A percentile compares a stretch with the other conserved stretches of the same genome.
Conservation (phyloP, 805 yeast genomes). For the Kluyveromyces starmeri region DNA sequence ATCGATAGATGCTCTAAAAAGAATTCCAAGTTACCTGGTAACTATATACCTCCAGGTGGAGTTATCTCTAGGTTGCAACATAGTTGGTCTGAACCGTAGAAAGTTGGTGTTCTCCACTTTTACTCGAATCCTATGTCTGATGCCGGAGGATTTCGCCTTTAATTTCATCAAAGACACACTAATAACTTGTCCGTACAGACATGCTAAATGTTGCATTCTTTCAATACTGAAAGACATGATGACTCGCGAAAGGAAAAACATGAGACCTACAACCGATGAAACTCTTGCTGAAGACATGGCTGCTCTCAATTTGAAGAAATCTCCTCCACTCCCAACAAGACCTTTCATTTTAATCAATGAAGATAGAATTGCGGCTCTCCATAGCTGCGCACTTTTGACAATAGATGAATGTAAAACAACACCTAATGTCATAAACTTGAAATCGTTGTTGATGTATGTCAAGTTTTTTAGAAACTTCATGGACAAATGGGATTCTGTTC, state of each 20-base stretch:
- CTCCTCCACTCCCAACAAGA: slow-evolving; percentile 30
- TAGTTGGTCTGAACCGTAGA: slow-evolving; percentile 32
- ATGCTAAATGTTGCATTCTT: slow-evolving; percentile 50
- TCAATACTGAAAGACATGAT: slow-evolving; percentile 64
- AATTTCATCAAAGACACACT: slow-evolving; percentile 57
- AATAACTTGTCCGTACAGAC: slow-evolving; percentile 54
- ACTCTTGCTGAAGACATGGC: slow-evolving; percentile 4
- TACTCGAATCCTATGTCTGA: slow-evolving; percentile 49
- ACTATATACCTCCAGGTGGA: slow-evolving; percentile 35
- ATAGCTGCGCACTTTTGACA: slow-evolving; percentile 33
- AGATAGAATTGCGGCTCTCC: slow-evolving; percentile 35
- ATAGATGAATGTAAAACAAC: slow-evolving; percentile 24
- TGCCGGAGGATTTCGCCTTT: slow-evolving; percentile 50
- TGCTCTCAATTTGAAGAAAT: slow-evolving; percentile 2
- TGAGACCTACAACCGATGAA: slow-evolving; percentile 12
- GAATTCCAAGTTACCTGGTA: slow-evolving; percentile 29
- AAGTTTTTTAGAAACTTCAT: slow-evolving; percentile 41
- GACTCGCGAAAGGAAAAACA: slow-evolving; percentile 17
- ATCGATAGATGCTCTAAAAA: slow-evolving; percentile 10
- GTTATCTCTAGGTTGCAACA: slow-evolving; percentile 30
- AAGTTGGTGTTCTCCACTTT: slow-evolving; percentile 49
- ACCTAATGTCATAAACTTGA: slow-evolving; percentile 25
- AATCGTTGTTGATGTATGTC: slow-evolving; percentile 45
- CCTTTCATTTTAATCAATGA: slow-evolving; percentile 36
- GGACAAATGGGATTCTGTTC: slow-evolving; percentile 22